phyloP scores from a whole-genome alignment of 2,329 filamentous ascomycete species.

The Exserohilum rostratum region DNA sequence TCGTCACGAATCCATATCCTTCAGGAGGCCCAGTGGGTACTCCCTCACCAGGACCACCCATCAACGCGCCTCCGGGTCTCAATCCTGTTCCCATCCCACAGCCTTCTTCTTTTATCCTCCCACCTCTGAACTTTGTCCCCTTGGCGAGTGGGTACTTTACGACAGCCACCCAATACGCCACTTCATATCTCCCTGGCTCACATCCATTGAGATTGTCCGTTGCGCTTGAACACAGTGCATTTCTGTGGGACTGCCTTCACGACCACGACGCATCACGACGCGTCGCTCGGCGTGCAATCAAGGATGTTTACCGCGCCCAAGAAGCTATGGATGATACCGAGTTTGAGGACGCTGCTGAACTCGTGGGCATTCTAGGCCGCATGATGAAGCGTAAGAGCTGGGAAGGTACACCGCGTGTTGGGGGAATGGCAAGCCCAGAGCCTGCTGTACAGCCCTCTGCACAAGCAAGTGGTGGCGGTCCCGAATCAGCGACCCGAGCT shows the following conservation, averaged over 20 bases:
- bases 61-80: slow-evolving; percentile 53
- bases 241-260: slow-evolving; percentile 90
- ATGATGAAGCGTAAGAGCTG: slow-evolving; percentile 75
- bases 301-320: slow-evolving; percentile 87
- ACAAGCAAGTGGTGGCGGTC: slow-evolving; percentile 18
- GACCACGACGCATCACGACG: slow-evolving; percentile 77
- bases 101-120: slow-evolving; percentile 76
- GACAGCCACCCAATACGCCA: slow-evolving; percentile 76
- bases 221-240: slow-evolving; percentile 90
- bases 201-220: slow-evolving; percentile 89
- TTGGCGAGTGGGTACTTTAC: slow-evolving; percentile 81
- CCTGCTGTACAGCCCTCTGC: slow-evolving; percentile 23
- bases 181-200: slow-evolving; percentile 78
- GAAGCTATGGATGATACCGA: slow-evolving; percentile 96
- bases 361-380: slow-evolving; percentile 83
- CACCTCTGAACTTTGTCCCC: slow-evolving; percentile 79
- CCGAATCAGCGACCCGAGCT: slow-evolving; percentile 13
- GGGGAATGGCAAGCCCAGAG: slow-evolving; percentile 40
- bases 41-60: slow-evolving; percentile 50
- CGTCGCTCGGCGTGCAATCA: slow-evolving; percentile 81
- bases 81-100: slow-evolving; percentile 51
- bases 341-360: slow-evolving; percentile 87
- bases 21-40: slow-evolving; percentile 48
- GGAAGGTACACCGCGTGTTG: slow-evolving; percentile 46
- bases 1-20: slow-evolving; percentile 58